These are phyloP conservation scores for Chlorella sp. DNA, from an alignment of 139 green algal genomes.

Conservation along the genomic window DNA sequence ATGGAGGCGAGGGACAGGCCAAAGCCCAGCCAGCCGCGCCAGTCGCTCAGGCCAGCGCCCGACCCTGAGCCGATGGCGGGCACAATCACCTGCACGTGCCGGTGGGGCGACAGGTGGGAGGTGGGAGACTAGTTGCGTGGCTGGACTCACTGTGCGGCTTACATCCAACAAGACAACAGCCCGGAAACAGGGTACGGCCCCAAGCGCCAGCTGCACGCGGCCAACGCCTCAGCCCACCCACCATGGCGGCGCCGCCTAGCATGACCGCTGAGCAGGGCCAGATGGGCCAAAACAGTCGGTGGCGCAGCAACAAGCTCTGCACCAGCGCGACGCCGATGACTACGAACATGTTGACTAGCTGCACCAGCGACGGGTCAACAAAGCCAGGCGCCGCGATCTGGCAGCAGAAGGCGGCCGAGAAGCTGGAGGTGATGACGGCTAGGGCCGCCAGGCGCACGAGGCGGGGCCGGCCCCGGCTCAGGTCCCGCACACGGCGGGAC, in stretches of 20 bases:
- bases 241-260: neutral
- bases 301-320: conserved; percentile 19
- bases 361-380: conserved; percentile 11
- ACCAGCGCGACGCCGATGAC: conserved; percentile 22
- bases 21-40: conserved; percentile 13
- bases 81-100: neutral
- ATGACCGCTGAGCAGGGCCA: conserved; percentile 13
- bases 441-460: conserved; percentile 1
- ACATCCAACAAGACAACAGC: no score
- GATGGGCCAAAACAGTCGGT: neutral
- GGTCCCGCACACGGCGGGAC: conserved; percentile 9
- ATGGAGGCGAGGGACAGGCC: neutral
- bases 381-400: conserved; percentile 17
- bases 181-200: no score
- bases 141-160: no score
- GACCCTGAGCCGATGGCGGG: neutral
- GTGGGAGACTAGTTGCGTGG: no score
- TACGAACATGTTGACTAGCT: conserved; percentile 3
- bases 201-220: no score
- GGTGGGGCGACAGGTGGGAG: no score
- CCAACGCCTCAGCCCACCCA: no score
- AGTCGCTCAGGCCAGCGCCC: neutral
- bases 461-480: neutral
- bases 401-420: conserved; percentile 5
- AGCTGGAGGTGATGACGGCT: neutral